These are phyloP conservation scores for Dysphania ambrosioides DNA, from an alignment of 148 eudicot genomes.

Conservation along the genomic window DNA sequence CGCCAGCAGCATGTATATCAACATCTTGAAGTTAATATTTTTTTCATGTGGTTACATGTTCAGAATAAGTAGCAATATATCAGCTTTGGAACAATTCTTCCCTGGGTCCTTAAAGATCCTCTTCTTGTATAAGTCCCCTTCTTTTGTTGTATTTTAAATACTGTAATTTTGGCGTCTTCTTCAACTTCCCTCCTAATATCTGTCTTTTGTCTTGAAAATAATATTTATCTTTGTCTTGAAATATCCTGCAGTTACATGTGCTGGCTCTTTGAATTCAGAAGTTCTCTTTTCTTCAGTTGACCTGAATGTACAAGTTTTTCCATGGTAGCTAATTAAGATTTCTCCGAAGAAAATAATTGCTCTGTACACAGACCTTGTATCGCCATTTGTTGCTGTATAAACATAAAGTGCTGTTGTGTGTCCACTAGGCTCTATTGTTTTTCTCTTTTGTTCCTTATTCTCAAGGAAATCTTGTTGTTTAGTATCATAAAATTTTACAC, in stretches of 20 bases:
- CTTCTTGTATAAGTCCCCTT: background rate
- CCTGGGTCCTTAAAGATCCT: background rate
- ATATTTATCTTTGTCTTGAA: background rate
- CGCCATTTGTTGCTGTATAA: background rate
- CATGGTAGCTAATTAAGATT: background rate
- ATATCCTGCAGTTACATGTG: background rate
- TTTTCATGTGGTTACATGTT: background rate
- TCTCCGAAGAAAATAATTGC: background rate
- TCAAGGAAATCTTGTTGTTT: background rate
- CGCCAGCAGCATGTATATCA: background rate
- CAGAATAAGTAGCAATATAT: conserved; percentile 1
- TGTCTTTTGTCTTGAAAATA: too few relatives aligned
- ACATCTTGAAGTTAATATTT: background rate
- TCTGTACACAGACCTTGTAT: background rate
- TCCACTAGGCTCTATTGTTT: background rate
- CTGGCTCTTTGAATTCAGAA: background rate
- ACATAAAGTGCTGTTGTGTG: background rate
- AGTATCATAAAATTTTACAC: background rate
- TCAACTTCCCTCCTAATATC: background rate
- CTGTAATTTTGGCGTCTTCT: background rate
- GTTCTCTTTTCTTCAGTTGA: background rate
- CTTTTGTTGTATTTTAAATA: background rate
- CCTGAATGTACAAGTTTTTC: background rate
- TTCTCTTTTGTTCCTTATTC: background rate
- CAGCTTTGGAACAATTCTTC: background rate